Evolutionary conservation across 2,329 filamentous ascomycete species (phyloP).

Genomic region (Xylaria sp.): DNA sequence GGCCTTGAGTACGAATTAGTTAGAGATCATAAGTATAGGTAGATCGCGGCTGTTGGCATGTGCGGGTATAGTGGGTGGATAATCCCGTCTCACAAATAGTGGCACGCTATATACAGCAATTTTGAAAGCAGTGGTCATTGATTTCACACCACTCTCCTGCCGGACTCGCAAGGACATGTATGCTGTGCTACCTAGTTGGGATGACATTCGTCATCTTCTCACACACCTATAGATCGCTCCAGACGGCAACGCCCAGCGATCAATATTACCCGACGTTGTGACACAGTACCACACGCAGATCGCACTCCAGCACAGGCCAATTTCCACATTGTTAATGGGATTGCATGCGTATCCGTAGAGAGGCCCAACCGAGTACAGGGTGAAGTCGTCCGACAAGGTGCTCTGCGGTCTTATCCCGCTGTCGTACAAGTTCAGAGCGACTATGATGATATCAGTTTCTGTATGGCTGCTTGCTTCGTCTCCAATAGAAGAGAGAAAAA

Average conservation of each 20-base stretch:
- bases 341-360: background rate
- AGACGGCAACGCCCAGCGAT: slow-evolving; percentile 17
- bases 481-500: background rate
- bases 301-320: slow-evolving; percentile 6
- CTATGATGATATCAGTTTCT: background rate
- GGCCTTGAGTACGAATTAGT: background rate
- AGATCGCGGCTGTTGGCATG: background rate
- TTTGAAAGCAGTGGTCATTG: background rate
- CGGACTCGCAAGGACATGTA: slow-evolving; percentile 4
- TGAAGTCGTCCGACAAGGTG: background rate
- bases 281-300: slow-evolving; percentile 21
- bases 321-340: slow-evolving; percentile 19
- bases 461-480: no score
- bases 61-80: slow-evolving; percentile 1
- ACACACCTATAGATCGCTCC: slow-evolving; percentile 20
- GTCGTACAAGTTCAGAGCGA: background rate
- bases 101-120: background rate
- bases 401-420: background rate
- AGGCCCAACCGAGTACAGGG: background rate
- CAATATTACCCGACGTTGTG: slow-evolving; percentile 26
- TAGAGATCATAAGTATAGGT: background rate
- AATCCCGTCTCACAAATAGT: background rate
- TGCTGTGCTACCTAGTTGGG: slow-evolving; percentile 22
- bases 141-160: slow-evolving; percentile 12
- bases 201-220: slow-evolving; percentile 16